Percentiles rank a stretch among this genome's conserved stretches.
Evolutionary conservation across 495 filamentous ascomycete species (phyloP).

Genomic region (Penicillium malachiteum): DNA sequence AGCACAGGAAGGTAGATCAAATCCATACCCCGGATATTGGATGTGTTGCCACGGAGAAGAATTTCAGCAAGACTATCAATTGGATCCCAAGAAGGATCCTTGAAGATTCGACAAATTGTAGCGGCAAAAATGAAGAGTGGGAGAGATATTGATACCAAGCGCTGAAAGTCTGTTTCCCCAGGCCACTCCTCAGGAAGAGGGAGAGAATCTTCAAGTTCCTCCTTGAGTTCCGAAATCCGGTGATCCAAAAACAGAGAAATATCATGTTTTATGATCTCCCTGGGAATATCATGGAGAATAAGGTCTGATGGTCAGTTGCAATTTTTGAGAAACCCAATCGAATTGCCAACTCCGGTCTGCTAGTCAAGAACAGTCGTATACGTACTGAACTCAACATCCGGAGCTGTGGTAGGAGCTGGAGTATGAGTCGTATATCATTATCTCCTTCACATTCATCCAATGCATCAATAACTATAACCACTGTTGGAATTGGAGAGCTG

Average conservation of each 20-base stretch:
- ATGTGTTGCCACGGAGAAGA: constrained; percentile 15
- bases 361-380: constrained; percentile 38
- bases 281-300: constrained; percentile 25
- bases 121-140: constrained; percentile 34
- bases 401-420: constrained; percentile 32
- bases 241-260: constrained; percentile 27
- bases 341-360: constrained; percentile 47
- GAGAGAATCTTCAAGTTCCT: not conserved
- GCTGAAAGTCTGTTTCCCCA: constrained; percentile 14
- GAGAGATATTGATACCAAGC: constrained; percentile 20
- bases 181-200: constrained; percentile 38
- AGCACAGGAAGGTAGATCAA: constrained; percentile 31
- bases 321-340: constrained; percentile 28
- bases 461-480: constrained; percentile 49
- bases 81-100: constrained; percentile 15
- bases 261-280: constrained; percentile 26
- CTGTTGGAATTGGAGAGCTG: not conserved
- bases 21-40: constrained; percentile 17
- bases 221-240: constrained; percentile 21
- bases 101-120: constrained; percentile 28
- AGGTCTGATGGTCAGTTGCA: constrained; percentile 20
- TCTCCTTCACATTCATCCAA: constrained; percentile 52
- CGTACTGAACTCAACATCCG: constrained; percentile 10
- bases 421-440: constrained; percentile 36
- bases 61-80: constrained; percentile 10